phyloP scores from a whole-genome alignment of 306 rosid genomes.

The Cucurbita moschata region DNA sequence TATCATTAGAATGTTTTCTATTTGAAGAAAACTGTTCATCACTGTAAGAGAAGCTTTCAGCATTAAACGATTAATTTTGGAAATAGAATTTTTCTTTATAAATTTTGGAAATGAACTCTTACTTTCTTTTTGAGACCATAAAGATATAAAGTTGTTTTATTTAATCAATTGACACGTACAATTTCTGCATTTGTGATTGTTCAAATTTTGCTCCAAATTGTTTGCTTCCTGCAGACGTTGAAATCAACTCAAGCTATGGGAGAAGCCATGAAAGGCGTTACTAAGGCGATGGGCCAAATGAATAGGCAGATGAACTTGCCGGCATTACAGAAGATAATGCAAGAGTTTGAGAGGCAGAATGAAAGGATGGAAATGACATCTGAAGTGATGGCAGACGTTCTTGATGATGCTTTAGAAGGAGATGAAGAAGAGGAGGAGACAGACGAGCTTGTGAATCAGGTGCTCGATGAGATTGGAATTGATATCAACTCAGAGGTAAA shows the following conservation, averaged over 20 bases:
- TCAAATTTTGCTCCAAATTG: not conserved
- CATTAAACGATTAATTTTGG: not conserved
- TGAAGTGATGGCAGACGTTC: conserved; percentile 90
- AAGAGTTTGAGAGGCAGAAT: conserved; percentile 89
- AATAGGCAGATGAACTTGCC: conserved; percentile 95
- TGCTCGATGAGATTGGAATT: conserved; percentile 91
- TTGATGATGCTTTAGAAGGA: conserved; percentile 92
- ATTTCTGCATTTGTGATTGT: not conserved
- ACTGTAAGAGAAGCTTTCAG: not conserved
- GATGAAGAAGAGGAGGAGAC: conserved; percentile 98
- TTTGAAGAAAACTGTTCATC: not conserved
- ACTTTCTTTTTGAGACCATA: not conserved
- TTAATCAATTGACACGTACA: not conserved
- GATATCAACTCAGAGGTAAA: conserved; percentile 80
- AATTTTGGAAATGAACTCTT: not conserved
- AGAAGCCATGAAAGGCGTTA: conserved; percentile 96
- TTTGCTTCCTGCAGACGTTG: conserved; percentile 39
- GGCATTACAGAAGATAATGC: conserved; percentile 82
- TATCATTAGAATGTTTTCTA: not conserved
- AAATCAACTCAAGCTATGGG: conserved; percentile 98
- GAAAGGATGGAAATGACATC: conserved; percentile 75
- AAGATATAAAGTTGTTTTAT: not conserved
- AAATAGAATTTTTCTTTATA: not conserved
- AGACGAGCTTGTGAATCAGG: conserved; percentile 83
- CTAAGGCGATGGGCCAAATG: conserved; percentile 98